Conservation (phyloP, 2,329 filamentous ascomycete species). For the Sarocladium strictum region DNA sequence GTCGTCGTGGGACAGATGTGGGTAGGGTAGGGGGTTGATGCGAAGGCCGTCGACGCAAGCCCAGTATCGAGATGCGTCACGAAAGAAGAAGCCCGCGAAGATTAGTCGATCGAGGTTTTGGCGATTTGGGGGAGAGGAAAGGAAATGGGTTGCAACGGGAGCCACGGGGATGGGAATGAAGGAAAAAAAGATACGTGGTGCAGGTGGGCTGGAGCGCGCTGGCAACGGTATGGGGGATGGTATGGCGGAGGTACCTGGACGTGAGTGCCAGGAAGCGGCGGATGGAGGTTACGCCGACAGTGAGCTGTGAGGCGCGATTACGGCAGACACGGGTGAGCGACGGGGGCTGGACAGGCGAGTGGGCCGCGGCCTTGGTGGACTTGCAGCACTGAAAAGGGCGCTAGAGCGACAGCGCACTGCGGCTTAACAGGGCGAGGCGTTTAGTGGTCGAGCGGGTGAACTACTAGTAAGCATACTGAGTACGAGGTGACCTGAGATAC, state of each 20-base stretch:
- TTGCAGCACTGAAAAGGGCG: neutral
- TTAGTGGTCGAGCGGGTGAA: neutral
- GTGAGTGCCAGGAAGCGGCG: neutral
- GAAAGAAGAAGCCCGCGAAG: neutral
- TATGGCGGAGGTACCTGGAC: slow-evolving; percentile 6
- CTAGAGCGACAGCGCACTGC: neutral
- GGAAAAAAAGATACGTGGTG: slow-evolving; percentile 9
- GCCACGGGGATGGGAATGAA: slow-evolving; percentile 2
- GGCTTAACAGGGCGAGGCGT: neutral
- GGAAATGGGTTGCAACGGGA: neutral
- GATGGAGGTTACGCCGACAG: neutral
- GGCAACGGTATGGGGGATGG: slow-evolving; percentile 1
- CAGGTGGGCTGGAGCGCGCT: slow-evolving; percentile 6
- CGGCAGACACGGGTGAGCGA: neutral
- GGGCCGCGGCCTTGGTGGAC: neutral
- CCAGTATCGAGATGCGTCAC: neutral
- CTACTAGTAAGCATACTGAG: neutral
- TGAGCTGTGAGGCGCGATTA: neutral
- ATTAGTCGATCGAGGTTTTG: neutral
- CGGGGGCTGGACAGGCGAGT: neutral
- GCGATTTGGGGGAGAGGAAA: neutral
- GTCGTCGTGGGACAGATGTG: neutral
- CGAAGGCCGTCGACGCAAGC: neutral
- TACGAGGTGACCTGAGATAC: too few relatives aligned
- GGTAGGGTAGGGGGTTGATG: neutral